Percentiles rank a stretch among this genome's conserved stretches.
Evolutionary conservation across 192 early-diverging fungal species (phyloP).

Genomic region (Coemansia sp.): DNA sequence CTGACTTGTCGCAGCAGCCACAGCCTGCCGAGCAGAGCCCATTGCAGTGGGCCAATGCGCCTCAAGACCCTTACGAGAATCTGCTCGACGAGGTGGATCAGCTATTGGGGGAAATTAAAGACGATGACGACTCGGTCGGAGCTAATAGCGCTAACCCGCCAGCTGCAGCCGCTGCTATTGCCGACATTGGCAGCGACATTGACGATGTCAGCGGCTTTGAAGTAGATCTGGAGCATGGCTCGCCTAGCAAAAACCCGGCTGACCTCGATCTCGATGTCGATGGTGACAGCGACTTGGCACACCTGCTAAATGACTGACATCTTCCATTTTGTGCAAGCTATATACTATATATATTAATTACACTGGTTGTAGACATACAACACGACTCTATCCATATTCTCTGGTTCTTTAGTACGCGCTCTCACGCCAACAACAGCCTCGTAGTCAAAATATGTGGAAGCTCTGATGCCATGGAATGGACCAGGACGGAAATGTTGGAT

Average conservation of each 20-base stretch:
- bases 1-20: not conserved
- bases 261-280: slow-evolving; percentile 38
- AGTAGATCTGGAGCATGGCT: not conserved
- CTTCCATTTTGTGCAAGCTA: no score
- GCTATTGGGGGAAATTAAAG: slow-evolving; percentile 43
- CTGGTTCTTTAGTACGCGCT: no score
- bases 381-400: no score
- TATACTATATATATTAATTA: no score
- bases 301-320: slow-evolving; percentile 16
- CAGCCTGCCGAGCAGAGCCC: not conserved
- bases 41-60: slow-evolving; percentile 25
- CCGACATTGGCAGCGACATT: not conserved
- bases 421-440: no score
- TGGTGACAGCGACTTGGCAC: slow-evolving; percentile 28
- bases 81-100: slow-evolving; percentile 51
- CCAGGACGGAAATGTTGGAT: no score
- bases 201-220: slow-evolving; percentile 3
- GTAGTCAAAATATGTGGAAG: no score
- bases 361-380: not conserved
- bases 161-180: not conserved
- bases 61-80: slow-evolving; percentile 45
- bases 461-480: no score
- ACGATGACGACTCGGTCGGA: slow-evolving; percentile 24
- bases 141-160: not conserved
- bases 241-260: not conserved